Base-by-base conservation (phyloP, 2,329 filamentous ascomycete species). In the Stemphylium beticola region DNA sequence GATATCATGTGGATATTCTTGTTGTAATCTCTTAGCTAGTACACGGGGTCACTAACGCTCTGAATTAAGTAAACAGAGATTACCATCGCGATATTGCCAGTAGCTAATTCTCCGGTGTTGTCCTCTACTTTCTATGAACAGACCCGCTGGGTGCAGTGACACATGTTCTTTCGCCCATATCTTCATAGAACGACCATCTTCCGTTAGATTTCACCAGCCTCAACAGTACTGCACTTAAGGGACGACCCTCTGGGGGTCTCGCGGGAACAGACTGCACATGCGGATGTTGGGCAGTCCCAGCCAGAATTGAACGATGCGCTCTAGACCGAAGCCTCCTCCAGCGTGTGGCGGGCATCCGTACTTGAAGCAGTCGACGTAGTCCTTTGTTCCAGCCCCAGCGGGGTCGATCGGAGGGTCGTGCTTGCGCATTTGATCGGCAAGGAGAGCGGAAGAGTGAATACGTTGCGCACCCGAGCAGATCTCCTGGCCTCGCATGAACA, bases 401-500 rank as follows among this genome's bases (percentile, higher is more conserved):
- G 86, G 85, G 64, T 87, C 81, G 40, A 88, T 75, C 9, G 79
- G 78, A 1, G 77, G 78, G 32, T 85, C 84, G 68, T 86, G 83
- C 58, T 79, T 77, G 53, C 74, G 74, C 84, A 88, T 87, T 33
- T 82, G 79, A 62, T 81, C 79, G 61, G 82, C 78, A 38, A 88
- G 76, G 65, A 85, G 81, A 32, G 79, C 77, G n/a, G 83, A 79
- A 68, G 85, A 78, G 75, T 88, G 82, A 61, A 88, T 85, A 77
- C 86, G 85, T 75, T 88, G 86, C 9, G 85, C 86, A 54, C 86
- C 86, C 9, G 83, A 86, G 81, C 86, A 84, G 72, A 88, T 88
- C 72, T 88, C 86, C 72, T 88, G 85, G 12, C 86, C 86, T 64
- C 86, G 83, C 85, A 88, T 88, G 79, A 88, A 88, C 78, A 88